Evolutionary conservation across 108 stramenopile genomes (phyloP).

Genomic region (Schizochytrium sp.): DNA sequence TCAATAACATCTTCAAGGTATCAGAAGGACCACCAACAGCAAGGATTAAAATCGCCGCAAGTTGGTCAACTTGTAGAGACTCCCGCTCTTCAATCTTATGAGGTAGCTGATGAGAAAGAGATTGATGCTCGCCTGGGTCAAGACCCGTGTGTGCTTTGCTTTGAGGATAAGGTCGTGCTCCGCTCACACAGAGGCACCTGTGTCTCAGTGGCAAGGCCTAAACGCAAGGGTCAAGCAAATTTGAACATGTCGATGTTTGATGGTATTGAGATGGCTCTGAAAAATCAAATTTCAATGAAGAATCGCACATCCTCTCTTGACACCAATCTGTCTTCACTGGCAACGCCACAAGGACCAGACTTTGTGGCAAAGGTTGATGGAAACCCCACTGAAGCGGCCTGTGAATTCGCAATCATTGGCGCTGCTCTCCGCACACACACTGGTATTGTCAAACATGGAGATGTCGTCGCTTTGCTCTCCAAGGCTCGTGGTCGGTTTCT

Average conservation of each 20-base stretch:
- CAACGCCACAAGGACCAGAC: background rate
- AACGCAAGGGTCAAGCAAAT: conserved; percentile 5
- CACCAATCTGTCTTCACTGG: background rate
- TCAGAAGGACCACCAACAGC: background rate
- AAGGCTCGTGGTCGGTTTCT: conserved; percentile 38
- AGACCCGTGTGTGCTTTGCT: conserved; percentile 29
- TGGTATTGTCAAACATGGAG: conserved; percentile 40
- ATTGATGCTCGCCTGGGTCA: conserved; percentile 5
- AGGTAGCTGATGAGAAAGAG: conserved; percentile 32
- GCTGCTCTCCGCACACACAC: conserved; percentile 35
- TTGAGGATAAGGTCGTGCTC: conserved; percentile 53
- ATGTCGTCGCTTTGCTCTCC: conserved; percentile 28
- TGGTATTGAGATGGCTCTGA: background rate
- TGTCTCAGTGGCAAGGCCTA: background rate
- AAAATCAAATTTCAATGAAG: background rate
- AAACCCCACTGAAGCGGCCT: conserved; percentile 47
- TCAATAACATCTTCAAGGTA: background rate
- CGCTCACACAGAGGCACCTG: conserved; percentile 50
- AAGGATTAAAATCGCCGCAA: background rate
- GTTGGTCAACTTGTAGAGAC: background rate
- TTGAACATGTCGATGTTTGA: conserved; percentile 6
- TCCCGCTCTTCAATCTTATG: background rate
- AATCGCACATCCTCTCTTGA: conserved; percentile 6
- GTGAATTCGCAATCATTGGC: conserved; percentile 38
- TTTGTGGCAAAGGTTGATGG: conserved; percentile 15